Evolutionary conservation across 2,329 filamentous ascomycete species (phyloP), one percentile per base, ranked within the genome.

Genomic region (Zymoseptoria ardabiliae): DNA sequence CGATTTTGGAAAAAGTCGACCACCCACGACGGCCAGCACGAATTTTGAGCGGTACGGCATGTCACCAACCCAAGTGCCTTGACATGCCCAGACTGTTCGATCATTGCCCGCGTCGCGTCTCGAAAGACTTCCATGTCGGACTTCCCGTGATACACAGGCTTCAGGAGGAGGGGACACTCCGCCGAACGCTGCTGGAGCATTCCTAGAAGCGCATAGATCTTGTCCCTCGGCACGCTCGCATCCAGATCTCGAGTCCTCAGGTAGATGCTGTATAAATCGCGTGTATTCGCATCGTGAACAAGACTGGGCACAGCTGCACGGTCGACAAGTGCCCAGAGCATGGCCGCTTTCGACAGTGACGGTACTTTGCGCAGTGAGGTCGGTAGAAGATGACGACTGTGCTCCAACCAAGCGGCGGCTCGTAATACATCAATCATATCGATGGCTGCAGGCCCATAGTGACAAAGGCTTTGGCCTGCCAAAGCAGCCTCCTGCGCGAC

Each of bases 71-170:
- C 20, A 3, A 49, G 45, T n/a, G 20, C 17, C 10, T 49, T 20
- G 4, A 49, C 17, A 8, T 49, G 45, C 21, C 25, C 19, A 4
- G 21, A n/a, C 25, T 51, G 41, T 21, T 56, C 20, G 55, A 56
- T 50, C 55, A 56, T 56, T 4, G 25, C 20, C 21, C 55, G 45
- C 8, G 55, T 56, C 8, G 48, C 55, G 17, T 56, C 55, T 10
- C 21, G 41, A 13, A 56, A 56, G 6, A 56, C 55, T 8, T 50
- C 55, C 23, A 11, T 25, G 20, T 56, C 45, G 10, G 45, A 28
- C 17, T 28, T 50, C 17, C 45, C 45, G 1, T 17, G 3, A 20
- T 56, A 56, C 11, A 49, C 55, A n/a, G 55, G 55, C 8, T 23
- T 51, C 17, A 50, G 22, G 8, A n/a, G 19, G 2, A 56, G 55